Evolutionary conservation across 1,284 basidiomycete genomes (phyloP).

Genomic region (Microbotryum scabiosae): DNA sequence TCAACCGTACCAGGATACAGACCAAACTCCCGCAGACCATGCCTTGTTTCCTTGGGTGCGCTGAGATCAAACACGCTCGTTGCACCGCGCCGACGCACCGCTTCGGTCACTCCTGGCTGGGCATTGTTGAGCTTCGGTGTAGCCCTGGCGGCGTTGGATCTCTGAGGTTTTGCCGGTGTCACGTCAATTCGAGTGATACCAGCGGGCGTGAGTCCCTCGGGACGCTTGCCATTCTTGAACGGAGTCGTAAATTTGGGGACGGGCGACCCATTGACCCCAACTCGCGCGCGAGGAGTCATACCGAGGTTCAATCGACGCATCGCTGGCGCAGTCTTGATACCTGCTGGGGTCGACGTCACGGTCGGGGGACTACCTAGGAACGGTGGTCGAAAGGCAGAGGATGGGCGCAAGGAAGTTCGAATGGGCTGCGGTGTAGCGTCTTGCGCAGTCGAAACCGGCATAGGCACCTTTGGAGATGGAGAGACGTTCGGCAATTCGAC

Average conservation of each 20-base stretch:
- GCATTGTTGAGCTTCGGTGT: background rate
- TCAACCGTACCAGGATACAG: too few relatives aligned
- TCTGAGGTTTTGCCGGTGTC: background rate
- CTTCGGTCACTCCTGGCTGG: background rate
- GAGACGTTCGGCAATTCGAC: too few relatives aligned
- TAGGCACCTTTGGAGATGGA: too few relatives aligned
- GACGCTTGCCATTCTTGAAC: conserved; percentile 31
- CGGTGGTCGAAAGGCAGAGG: too few relatives aligned
- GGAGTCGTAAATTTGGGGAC: conserved; percentile 31
- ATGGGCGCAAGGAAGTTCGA: too few relatives aligned
- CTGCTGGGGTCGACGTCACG: conserved; percentile 1
- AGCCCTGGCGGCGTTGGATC: background rate
- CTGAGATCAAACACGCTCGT: too few relatives aligned
- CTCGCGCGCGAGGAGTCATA: conserved; percentile 28
- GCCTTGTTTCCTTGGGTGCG: too few relatives aligned
- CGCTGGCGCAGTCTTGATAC: conserved; percentile 4
- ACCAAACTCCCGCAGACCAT: too few relatives aligned
- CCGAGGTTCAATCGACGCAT: conserved; percentile 27
- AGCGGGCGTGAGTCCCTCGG: conserved; percentile 21
- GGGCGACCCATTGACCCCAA: background rate
- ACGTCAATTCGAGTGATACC: conserved; percentile 7
- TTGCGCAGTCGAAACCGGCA: too few relatives aligned
- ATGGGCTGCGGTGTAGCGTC: too few relatives aligned
- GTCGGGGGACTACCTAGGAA: too few relatives aligned
- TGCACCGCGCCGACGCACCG: too few relatives aligned